phyloP scores from a whole-genome alignment of 345 rosid species.

The Pistacia integerrima region DNA sequence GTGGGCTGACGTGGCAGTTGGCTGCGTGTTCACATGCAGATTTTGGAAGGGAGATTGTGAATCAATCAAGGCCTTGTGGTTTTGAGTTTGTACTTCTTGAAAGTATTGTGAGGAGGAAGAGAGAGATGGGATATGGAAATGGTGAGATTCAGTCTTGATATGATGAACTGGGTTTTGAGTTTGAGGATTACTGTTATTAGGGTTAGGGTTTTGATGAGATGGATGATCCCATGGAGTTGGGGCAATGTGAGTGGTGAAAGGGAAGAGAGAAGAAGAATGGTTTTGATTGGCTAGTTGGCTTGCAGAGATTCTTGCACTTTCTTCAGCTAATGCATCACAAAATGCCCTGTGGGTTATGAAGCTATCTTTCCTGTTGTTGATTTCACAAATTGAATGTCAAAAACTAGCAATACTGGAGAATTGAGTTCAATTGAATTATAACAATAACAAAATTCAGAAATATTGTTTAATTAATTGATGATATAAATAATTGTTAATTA shows the following conservation, averaged over 20 bases:
- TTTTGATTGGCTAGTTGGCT: slow-evolving; percentile 26
- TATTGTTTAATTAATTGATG: background rate
- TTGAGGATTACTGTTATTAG: slow-evolving; percentile 16
- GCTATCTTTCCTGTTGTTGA: slow-evolving; percentile 82
- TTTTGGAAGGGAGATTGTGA: slow-evolving; percentile 33
- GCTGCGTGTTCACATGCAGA: slow-evolving; percentile 27
- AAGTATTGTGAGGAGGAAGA: slow-evolving; percentile 23
- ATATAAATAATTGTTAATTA: background rate
- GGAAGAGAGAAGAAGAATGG: slow-evolving; percentile 31
- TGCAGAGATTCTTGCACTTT: slow-evolving; percentile 74
- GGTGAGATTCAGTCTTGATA: slow-evolving; percentile 48
- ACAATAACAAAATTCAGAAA: too few species aligned
- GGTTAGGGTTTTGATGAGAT: slow-evolving; percentile 46
- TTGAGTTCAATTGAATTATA: too few species aligned
- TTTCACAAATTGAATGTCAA: background rate
- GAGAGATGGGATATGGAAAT: slow-evolving; percentile 30
- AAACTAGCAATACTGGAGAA: background rate
- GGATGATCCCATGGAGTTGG: slow-evolving; percentile 34
- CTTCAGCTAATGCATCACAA: slow-evolving; percentile 91
- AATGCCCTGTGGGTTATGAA: slow-evolving; percentile 93
- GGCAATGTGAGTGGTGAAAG: slow-evolving; percentile 33
- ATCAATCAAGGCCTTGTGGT: slow-evolving; percentile 21
- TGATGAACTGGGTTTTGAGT: slow-evolving; percentile 23
- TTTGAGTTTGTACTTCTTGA: slow-evolving; percentile 23
- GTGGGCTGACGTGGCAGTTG: slow-evolving; percentile 33